Conservation (phyloP, 352 stramenopile species). For the Phytophthora vignae region DNA sequence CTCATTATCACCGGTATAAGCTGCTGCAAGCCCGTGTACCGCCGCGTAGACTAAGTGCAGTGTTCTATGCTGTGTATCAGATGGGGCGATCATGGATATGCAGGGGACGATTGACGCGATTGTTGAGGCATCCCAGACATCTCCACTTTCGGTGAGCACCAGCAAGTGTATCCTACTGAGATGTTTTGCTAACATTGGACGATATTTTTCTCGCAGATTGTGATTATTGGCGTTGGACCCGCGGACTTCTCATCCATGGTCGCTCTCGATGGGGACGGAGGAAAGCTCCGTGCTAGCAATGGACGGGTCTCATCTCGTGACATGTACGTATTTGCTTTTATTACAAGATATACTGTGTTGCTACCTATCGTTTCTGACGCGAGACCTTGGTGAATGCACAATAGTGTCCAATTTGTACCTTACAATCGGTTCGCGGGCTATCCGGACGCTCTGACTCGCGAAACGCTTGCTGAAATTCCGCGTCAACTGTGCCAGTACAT, state of each 20-base stretch:
- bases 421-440: constrained; percentile 62
- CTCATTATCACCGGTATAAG: constrained; percentile 79
- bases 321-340: constrained; percentile 47
- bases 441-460: constrained; percentile 50
- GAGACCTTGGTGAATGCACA: constrained; percentile 11
- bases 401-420: constrained; percentile 72
- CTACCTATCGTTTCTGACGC: not conserved
- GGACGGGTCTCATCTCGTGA: constrained; percentile 54
- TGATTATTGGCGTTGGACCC: constrained; percentile 79
- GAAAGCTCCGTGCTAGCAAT: constrained; percentile 51
- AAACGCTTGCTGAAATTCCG: constrained; percentile 79
- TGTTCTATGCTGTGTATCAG: constrained; percentile 21
- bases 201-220: constrained; percentile 50
- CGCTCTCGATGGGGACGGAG: constrained; percentile 66
- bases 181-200: constrained; percentile 5
- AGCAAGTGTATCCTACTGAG: not conserved
- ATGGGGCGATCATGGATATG: constrained; percentile 92
- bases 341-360: no score
- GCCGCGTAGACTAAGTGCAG: not conserved
- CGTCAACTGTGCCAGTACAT: constrained; percentile 83
- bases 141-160: constrained; percentile 52
- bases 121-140: constrained; percentile 60
- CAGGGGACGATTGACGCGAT: constrained; percentile 64
- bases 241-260: constrained; percentile 80
- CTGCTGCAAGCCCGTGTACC: not conserved